These are phyloP conservation scores for Plectosphaerella plurivora DNA, from an alignment of 2,329 filamentous ascomycete genomes.

Conservation along the genomic window DNA sequence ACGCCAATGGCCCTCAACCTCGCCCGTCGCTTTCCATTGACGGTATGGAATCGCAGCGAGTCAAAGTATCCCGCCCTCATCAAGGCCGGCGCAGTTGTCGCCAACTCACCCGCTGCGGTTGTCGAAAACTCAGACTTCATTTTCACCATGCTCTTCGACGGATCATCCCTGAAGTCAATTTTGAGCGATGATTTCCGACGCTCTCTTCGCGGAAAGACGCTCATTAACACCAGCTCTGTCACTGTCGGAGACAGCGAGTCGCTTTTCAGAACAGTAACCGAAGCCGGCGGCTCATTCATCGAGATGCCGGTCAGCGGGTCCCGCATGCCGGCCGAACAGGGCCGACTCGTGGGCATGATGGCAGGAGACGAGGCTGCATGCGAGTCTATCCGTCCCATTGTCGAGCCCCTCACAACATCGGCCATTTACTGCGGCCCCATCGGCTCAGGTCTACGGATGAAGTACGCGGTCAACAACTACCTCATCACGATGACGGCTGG, in stretches of 20 bases:
- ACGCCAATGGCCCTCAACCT: constrained; percentile 27
- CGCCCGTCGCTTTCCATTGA: constrained; percentile 16
- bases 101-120: constrained; percentile 17
- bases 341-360: constrained; percentile 26
- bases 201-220: constrained; percentile 21
- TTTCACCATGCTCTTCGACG: constrained; percentile 26
- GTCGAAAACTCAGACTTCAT: constrained; percentile 20
- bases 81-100: constrained; percentile 15
- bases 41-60: constrained; percentile 24
- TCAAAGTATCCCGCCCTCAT: constrained; percentile 18
- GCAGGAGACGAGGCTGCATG: constrained; percentile 20
- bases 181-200: constrained; percentile 15
- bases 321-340: constrained; percentile 25
- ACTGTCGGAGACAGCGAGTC: constrained; percentile 17
- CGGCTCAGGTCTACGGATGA: constrained; percentile 23
- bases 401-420: constrained; percentile 20
- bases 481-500: constrained; percentile 23
- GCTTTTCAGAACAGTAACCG: constrained; percentile 14
- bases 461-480: constrained; percentile 25
- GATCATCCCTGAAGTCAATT: constrained; percentile 16
- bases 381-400: constrained; percentile 15
- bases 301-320: constrained; percentile 31
- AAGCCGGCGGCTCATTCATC: constrained; percentile 21
- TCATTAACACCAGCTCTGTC: constrained; percentile 25
- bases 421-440: constrained; percentile 27